Evolutionary conservation across 805 yeast genomes (phyloP).

Genomic region (Candida suzukii): DNA sequence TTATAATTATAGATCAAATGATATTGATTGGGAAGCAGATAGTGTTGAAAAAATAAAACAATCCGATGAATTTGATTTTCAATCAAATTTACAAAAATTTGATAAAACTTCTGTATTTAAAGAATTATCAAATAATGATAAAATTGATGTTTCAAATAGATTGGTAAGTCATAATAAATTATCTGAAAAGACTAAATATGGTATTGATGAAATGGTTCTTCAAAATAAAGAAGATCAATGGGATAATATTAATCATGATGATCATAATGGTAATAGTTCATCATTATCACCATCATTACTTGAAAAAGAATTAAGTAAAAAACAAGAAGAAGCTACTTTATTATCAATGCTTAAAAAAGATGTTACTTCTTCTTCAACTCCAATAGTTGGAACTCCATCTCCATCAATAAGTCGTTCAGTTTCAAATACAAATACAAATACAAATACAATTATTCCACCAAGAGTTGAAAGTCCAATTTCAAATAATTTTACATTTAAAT

Average conservation of each 20-base stretch:
- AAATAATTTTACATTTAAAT: neutral
- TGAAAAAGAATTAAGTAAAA: neutral
- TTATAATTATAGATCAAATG: constrained; percentile 17
- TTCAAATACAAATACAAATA: too few species aligned
- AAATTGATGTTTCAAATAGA: constrained; percentile 50
- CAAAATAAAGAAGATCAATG: constrained; percentile 44
- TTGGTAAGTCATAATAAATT: constrained; percentile 70
- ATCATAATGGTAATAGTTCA: too few species aligned
- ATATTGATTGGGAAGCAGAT: constrained; percentile 41
- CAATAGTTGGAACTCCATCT: neutral
- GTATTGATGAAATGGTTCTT: constrained; percentile 69
- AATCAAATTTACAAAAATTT: constrained; percentile 70
- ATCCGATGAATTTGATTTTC: constrained; percentile 75
- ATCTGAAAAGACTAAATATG: constrained; percentile 45
- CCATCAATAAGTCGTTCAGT: neutral
- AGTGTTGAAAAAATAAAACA: constrained; percentile 40
- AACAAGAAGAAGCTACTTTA: neutral
- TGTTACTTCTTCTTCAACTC: neutral
- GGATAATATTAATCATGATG: constrained; percentile 29
- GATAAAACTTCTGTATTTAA: constrained; percentile 77
- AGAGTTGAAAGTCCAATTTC: neutral
- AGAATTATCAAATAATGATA: constrained; percentile 62
- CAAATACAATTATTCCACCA: too few species aligned
- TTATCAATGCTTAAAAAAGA: neutral
- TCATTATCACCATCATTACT: too few species aligned